Percentiles rank a stretch among this genome's conserved stretches.
Conservation (phyloP, 164 flowering plant species). For the Paratinospora sagittata region DNA sequence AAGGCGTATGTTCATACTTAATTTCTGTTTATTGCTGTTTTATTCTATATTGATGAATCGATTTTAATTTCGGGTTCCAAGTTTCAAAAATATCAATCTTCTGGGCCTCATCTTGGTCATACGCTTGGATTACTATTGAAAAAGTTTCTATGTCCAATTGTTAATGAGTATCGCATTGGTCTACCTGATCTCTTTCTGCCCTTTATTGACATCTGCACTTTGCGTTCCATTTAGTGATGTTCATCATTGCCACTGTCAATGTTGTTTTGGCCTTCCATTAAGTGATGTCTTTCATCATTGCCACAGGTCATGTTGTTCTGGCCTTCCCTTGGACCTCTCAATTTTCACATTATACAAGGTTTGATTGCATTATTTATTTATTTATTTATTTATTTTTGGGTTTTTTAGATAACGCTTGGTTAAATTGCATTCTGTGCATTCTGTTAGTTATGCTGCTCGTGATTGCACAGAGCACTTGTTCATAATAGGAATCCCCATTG, state of each 20-base stretch:
- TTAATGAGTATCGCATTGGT: background rate
- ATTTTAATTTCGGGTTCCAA: no score
- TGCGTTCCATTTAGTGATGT: no score
- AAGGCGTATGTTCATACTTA: background rate
- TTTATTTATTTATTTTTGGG: no score
- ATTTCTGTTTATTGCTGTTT: background rate
- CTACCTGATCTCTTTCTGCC: background rate
- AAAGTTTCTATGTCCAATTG: background rate
- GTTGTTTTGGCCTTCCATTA: background rate
- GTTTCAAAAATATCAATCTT: no score
- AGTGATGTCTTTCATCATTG: no score
- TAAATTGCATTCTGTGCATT: background rate
- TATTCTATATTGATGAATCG: no score
- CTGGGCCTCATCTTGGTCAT: no score
- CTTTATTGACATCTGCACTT: no score
- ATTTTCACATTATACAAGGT: background rate
- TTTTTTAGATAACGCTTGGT: no score
- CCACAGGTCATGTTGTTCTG: background rate
- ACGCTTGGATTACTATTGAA: no score
- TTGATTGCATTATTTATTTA: no score
- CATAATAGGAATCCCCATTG: background rate
- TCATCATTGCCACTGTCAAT: no score
- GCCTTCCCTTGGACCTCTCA: background rate
- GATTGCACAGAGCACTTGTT: background rate
- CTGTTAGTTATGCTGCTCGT: background rate